A percentile compares a stretch with the other conserved stretches of the same genome.
Evolutionary conservation across 2,329 filamentous ascomycete species (phyloP).

Genomic region (Beauveria scarabaeidicola): DNA sequence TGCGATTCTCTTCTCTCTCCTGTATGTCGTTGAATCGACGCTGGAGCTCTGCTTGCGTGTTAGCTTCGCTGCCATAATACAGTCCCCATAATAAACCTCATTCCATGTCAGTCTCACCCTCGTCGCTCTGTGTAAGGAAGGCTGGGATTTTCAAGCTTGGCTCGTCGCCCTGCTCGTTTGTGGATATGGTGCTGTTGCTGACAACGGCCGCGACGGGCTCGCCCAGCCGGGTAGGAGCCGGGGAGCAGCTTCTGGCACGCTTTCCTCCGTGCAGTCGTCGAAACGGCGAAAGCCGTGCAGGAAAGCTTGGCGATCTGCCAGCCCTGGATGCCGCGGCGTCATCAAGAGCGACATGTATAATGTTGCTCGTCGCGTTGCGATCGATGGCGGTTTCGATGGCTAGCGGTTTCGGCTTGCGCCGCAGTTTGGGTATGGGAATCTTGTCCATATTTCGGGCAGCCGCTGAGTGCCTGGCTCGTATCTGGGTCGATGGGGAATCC

Average conservation of each 20-base stretch:
- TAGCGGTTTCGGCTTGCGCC: constrained; percentile 35
- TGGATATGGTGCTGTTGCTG: constrained; percentile 25
- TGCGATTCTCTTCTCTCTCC: constrained; percentile 40
- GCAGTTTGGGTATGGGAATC: constrained; percentile 33
- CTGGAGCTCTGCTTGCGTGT: constrained; percentile 34
- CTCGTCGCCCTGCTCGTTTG: constrained; percentile 12
- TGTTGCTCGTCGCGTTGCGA: constrained; percentile 19
- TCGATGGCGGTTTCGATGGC: constrained; percentile 33
- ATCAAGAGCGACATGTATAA: neutral
- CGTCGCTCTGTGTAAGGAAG: constrained; percentile 29
- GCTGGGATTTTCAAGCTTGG: constrained; percentile 25
- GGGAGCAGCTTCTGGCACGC: constrained; percentile 36
- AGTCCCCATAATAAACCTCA: neutral
- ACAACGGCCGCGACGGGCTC: constrained; percentile 23
- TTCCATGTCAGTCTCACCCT: constrained; percentile 20
- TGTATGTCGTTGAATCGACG: constrained; percentile 43
- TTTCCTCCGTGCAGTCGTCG: constrained; percentile 38
- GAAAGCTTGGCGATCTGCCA: constrained; percentile 16
- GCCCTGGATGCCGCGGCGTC: neutral
- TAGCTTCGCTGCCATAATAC: neutral
- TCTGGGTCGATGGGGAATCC: neutral
- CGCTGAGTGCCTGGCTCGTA: neutral
- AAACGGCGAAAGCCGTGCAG: constrained; percentile 31
- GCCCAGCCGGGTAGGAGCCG: constrained; percentile 16
- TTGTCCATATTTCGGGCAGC: constrained; percentile 29